These are phyloP conservation scores for Xylaria sp. DNA, from an alignment of 2,329 filamentous ascomycete species.

Conservation along the genomic window DNA sequence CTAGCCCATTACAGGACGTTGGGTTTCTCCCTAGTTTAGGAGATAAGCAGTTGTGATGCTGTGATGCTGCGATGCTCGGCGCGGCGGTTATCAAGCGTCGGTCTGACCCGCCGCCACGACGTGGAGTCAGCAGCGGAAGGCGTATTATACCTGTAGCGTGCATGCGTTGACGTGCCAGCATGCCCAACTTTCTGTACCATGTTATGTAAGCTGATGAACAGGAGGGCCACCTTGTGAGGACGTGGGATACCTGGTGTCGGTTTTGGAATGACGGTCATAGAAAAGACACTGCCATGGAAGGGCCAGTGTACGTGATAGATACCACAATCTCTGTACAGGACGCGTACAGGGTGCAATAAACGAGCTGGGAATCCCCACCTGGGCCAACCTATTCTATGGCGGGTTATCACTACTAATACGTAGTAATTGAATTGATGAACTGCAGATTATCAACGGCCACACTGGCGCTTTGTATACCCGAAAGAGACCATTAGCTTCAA, in stretches of 20 bases:
- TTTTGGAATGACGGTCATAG: slow-evolving; percentile 8
- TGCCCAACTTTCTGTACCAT: no score
- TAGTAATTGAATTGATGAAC: slow-evolving; percentile 17
- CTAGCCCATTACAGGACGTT: neutral
- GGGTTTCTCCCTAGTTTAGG: neutral
- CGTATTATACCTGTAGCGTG: slow-evolving; percentile 12
- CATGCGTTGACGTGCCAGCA: no score
- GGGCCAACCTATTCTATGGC: no score
- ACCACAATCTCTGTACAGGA: no score
- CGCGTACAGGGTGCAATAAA: no score
- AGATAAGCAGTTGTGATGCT: neutral
- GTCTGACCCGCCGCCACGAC: slow-evolving; percentile 23
- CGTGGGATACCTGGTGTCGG: neutral
- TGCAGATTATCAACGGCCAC: slow-evolving; percentile 17
- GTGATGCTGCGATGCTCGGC: slow-evolving; percentile 32
- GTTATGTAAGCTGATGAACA: neutral
- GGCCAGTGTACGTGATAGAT: neutral
- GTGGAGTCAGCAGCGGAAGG: slow-evolving; percentile 29
- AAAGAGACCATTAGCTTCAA: slow-evolving; percentile 19
- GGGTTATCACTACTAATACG: neutral
- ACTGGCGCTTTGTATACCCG: slow-evolving; percentile 19
- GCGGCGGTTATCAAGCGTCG: slow-evolving; percentile 33
- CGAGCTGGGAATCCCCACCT: no score
- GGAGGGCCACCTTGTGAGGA: neutral
- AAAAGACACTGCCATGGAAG: neutral